Evolutionary conservation across 1,284 basidiomycete species (phyloP).

Genomic region (Takashimella tepidaria): DNA sequence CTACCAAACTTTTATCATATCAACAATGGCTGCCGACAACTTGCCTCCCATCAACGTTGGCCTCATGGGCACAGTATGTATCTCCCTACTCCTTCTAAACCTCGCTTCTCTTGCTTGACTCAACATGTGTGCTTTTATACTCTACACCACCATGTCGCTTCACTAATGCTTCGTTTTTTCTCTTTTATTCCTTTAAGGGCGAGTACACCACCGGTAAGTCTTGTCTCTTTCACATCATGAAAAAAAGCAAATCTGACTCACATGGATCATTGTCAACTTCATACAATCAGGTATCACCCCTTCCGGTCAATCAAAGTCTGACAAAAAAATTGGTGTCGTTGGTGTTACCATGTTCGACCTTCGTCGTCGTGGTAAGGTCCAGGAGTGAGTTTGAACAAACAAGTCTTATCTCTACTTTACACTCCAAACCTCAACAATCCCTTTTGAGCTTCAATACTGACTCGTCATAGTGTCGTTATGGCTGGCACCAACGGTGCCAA

Average conservation of each 20-base stretch:
- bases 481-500: conserved; percentile 48
- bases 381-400: conserved; percentile 36
- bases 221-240: too few relatives aligned
- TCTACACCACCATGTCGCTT: conserved; percentile 5
- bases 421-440: background rate
- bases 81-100: background rate
- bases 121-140: background rate
- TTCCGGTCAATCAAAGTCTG: conserved; percentile 82
- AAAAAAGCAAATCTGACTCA: too few relatives aligned
- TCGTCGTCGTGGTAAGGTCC: conserved; percentile 73
- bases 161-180: too few relatives aligned
- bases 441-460: background rate
- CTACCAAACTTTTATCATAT: too few relatives aligned
- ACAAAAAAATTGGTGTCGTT: conserved; percentile 87
- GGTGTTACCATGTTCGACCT: conserved; percentile 86
- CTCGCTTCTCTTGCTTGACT: background rate
- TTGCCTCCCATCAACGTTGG: conserved; percentile 41
- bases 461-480: conserved; percentile 36
- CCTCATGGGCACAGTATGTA: conserved; percentile 46
- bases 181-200: too few relatives aligned
- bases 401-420: background rate
- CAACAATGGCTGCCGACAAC: conserved; percentile 20
- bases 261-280: too few relatives aligned
- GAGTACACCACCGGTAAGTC: conserved; percentile 92
- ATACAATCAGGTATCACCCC: too few relatives aligned